Evolutionary conservation across 352 stramenopile genomes (phyloP).

Genomic region (Pythium volutum): DNA sequence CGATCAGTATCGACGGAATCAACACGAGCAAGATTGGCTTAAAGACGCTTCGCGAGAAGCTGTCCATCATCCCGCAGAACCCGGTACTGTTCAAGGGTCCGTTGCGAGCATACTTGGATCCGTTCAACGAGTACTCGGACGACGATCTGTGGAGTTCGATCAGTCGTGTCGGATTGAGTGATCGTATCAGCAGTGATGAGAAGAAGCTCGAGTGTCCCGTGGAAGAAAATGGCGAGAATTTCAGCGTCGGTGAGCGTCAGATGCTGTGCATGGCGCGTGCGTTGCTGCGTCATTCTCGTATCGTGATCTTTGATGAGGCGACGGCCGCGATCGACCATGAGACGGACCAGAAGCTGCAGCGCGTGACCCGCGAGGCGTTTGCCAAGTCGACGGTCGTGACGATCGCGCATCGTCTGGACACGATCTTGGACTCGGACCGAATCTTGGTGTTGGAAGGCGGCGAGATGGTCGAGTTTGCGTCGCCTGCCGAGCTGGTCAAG

Average conservation of each 20-base stretch:
- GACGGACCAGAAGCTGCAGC: constrained; percentile 58
- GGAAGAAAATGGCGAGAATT: constrained; percentile 93
- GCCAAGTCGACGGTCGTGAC: constrained; percentile 92
- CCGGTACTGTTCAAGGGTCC: constrained; percentile 91
- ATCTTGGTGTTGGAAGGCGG: constrained; percentile 42
- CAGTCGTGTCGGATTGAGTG: constrained; percentile 40
- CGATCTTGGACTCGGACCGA: constrained; percentile 13
- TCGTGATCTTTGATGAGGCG: constrained; percentile 77
- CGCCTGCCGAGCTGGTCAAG: constrained; percentile 58
- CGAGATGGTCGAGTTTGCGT: constrained; percentile 75
- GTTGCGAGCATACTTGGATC: constrained; percentile 90
- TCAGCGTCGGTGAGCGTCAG: constrained; percentile 51
- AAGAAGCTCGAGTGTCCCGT: constrained; percentile 72
- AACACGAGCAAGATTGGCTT: constrained; percentile 75
- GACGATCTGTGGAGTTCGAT: constrained; percentile 50
- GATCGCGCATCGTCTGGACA: constrained; percentile 56
- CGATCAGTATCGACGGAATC: constrained; percentile 88
- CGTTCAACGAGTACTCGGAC: constrained; percentile 79
- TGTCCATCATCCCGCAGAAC: constrained; percentile 94
- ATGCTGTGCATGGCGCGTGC: constrained; percentile 22
- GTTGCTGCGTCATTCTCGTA: constrained; percentile 65
- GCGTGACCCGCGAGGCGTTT: constrained; percentile 84
- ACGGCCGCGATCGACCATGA: constrained; percentile 75
- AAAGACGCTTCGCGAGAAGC: constrained; percentile 66
- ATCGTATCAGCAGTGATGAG: constrained; percentile 42